phyloP scores from a whole-genome alignment of 495 filamentous ascomycete species.

The Articulospora tetracladia region DNA sequence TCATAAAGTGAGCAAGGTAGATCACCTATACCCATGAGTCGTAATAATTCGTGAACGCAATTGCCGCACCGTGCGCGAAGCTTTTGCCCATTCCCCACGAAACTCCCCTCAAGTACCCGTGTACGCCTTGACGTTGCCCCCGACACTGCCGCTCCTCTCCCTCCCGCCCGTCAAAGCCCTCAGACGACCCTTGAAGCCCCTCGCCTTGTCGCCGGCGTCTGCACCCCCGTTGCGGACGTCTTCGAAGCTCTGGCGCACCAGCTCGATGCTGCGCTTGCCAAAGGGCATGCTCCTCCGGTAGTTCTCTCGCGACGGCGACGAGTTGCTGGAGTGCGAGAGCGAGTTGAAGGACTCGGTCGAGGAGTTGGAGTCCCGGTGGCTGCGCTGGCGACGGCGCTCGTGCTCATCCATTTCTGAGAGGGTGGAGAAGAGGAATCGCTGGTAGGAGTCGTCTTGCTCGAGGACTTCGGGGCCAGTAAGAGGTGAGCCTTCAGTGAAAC shows the following conservation, averaged over 20 bases:
- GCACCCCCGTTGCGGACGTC: constrained; percentile 2
- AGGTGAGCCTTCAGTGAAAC: constrained; percentile 4
- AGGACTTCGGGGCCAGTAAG: constrained; percentile 4
- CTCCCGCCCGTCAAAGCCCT: constrained; percentile 14
- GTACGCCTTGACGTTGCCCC: background rate
- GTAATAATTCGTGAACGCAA: background rate
- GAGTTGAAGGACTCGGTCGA: constrained; percentile 2
- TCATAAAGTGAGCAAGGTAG: background rate
- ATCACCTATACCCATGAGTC: background rate
- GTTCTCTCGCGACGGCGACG: constrained; percentile 6
- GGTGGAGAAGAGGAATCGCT: constrained; percentile 11
- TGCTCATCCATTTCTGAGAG: constrained; percentile 22
- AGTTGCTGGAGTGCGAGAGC: background rate
- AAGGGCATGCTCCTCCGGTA: constrained; percentile 17
- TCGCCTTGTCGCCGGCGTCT: constrained; percentile 13
- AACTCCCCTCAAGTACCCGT: background rate
- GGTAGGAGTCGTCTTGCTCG: background rate
- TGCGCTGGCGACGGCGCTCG: background rate
- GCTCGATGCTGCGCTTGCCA: constrained; percentile 6
- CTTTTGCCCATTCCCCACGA: background rate
- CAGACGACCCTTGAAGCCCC: constrained; percentile 11
- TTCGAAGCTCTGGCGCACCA: constrained; percentile 3
- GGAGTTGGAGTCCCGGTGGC: constrained; percentile 11
- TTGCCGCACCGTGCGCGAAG: background rate
- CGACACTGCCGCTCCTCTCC: background rate